A percentile compares a stretch with the other conserved stretches of the same genome.
Conservation (phyloP, 2,329 filamentous ascomycete species). For the Penicillium olsonii region DNA sequence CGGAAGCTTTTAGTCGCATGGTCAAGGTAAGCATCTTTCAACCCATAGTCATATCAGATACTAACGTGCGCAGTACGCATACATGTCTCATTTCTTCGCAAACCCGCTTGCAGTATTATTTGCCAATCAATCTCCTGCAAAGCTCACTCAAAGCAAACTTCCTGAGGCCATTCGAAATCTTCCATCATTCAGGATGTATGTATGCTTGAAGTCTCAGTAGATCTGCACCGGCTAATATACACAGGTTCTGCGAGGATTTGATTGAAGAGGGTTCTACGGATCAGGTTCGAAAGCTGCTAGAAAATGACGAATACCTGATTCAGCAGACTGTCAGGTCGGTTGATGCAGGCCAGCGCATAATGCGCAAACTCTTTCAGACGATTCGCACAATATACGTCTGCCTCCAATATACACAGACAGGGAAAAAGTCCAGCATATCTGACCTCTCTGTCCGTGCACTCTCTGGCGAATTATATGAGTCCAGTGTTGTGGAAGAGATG, state of each 20-base stretch:
- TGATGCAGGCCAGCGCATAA: slow-evolving; percentile 38
- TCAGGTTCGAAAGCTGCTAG: slow-evolving; percentile 49
- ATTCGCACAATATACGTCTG: slow-evolving; percentile 31
- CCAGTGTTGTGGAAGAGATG: slow-evolving; percentile 54
- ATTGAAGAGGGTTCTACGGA: slow-evolving; percentile 39
- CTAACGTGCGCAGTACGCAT: slow-evolving; percentile 54
- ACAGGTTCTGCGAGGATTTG: slow-evolving; percentile 44
- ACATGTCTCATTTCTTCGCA: slow-evolving; percentile 66
- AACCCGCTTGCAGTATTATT: slow-evolving; percentile 59
- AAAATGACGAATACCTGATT: slow-evolving; percentile 52
- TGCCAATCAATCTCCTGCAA: slow-evolving; percentile 21
- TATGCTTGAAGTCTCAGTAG: neutral
- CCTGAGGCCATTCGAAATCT: slow-evolving; percentile 59
- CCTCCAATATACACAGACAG: slow-evolving; percentile 29
- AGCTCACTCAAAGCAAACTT: slow-evolving; percentile 42
- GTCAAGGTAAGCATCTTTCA: slow-evolving; percentile 46
- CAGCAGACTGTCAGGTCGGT: slow-evolving; percentile 43
- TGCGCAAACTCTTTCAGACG: slow-evolving; percentile 40
- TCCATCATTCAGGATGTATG: slow-evolving; percentile 56
- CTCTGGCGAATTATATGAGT: slow-evolving; percentile 55
- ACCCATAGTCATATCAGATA: neutral
- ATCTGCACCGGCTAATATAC: slow-evolving; percentile 15
- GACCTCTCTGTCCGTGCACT: slow-evolving; percentile 45
- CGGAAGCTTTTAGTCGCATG: slow-evolving; percentile 55
- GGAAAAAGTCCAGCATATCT: slow-evolving; percentile 34